Evolutionary conservation across 1,284 basidiomycete species (phyloP), one percentile per base, ranked within the genome.

Genomic region (Hemileia vastatrix): DNA sequence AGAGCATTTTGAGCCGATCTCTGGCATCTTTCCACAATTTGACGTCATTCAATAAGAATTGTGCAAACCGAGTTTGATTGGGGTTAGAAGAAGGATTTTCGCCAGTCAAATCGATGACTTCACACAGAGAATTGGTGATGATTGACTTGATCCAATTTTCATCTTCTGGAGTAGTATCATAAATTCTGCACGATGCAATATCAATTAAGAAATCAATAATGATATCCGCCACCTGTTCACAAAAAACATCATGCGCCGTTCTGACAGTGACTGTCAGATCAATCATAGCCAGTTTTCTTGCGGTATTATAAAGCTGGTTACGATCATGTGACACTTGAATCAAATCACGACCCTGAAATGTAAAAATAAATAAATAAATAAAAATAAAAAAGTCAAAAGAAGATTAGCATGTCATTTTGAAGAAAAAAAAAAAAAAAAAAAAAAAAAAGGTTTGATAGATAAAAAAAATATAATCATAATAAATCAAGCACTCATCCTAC

Each of bases 181-280:
- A 73, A 43, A 78, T 66, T 3, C 71, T 66, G 67, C 83, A 84
- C 47, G 84, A 81, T 23, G 85, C 86, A 63, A 95, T 80, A 73
- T 94, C 90, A 62, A 86, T 78, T 24, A 95, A 78, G 85, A 88
- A 93, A 67, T 89, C 85, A 65, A 94, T 85, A 62, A 94, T 82
- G 31, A 88, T 84, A 1, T 84, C 85, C 4, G 84, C 84, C 15
- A 92, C 81, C 72, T 94, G 87, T 74, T 98, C 94, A 66, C 86
- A 83, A 74, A 91, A 96, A 0, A 88, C 87, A 71, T 96, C 91
- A 70, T 87, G 86, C 2, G 90, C 87, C 19, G 87, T 82, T 4
- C 91, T 83, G 56, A 98, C 84, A 1, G 90, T 93, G 19, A 97
- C 89, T 4, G 88, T 89, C 0, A 98, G 80, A 71, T 97, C 93